These are phyloP conservation scores for rapeseed (Brassica napus) DNA, from an alignment of 345 rosid genomes.

Conservation along the genomic window Da-Ae NC_063446.1:16282501-16283000, in stretches of 20 bases:
- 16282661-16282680: background rate
- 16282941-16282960: conserved; percentile 93
- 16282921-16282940: conserved; percentile 89
- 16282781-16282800: conserved; percentile 82
- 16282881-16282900: conserved; percentile 75
- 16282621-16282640: background rate
- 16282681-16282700: background rate
- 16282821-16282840: background rate
- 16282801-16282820: background rate
- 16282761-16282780: conserved; percentile 85
- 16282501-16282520: conserved; percentile 85
- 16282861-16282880: background rate
- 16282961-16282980: conserved; percentile 87
- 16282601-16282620: conserved; percentile 90
- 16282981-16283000: conserved; percentile 83
- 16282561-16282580: conserved; percentile 39
- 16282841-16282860: background rate
- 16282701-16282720: conserved; percentile 95
- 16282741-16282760: conserved; percentile 83
- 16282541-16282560: conserved; percentile 20
- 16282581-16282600: conserved; percentile 99
- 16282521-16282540: conserved; percentile 15
- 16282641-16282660: background rate
- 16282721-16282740: conserved; percentile 70
- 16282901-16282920: conserved; percentile 89